phyloP scores from a whole-genome alignment of 306 rosid species.

The Citrullus amarus region DNA sequence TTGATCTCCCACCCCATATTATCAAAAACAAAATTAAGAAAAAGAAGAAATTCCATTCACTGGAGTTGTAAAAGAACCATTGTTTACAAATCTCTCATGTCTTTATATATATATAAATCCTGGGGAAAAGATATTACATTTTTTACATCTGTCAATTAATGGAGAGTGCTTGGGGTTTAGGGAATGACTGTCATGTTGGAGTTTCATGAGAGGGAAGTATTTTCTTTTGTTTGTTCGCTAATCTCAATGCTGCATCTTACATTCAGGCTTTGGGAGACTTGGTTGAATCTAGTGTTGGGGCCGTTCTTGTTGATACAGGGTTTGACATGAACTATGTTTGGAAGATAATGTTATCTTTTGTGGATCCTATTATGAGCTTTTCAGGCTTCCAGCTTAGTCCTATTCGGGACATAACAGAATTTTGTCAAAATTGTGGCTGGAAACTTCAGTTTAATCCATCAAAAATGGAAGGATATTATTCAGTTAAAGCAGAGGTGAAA shows the following conservation, averaged over 20 bases:
- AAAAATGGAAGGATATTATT: conserved; percentile 25
- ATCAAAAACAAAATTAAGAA: no score
- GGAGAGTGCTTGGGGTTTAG: background rate
- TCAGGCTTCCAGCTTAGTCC: conserved; percentile 71
- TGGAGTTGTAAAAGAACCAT: background rate
- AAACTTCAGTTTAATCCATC: conserved; percentile 10
- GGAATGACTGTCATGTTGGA: background rate
- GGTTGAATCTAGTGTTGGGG: conserved; percentile 87
- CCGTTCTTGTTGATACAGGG: conserved; percentile 85
- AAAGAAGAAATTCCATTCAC: background rate
- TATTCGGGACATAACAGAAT: conserved; percentile 65
- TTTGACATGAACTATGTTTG: conserved; percentile 57
- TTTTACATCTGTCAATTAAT: background rate
- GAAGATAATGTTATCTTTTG: conserved; percentile 59
- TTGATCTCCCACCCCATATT: no score
- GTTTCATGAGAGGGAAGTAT: background rate
- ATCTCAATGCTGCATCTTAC: background rate
- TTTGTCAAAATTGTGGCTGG: conserved; percentile 51
- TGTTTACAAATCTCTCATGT: background rate
- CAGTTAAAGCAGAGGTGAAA: conserved; percentile 38
- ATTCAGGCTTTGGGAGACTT: conserved; percentile 75
- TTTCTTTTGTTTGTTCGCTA: background rate
- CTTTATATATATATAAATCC: background rate
- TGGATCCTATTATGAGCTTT: conserved; percentile 63
- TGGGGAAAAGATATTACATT: background rate